These are phyloP conservation scores for Mycena olivaceomarginata DNA, from an alignment of 768 basidiomycete genomes.

Conservation along the genomic window DNA sequence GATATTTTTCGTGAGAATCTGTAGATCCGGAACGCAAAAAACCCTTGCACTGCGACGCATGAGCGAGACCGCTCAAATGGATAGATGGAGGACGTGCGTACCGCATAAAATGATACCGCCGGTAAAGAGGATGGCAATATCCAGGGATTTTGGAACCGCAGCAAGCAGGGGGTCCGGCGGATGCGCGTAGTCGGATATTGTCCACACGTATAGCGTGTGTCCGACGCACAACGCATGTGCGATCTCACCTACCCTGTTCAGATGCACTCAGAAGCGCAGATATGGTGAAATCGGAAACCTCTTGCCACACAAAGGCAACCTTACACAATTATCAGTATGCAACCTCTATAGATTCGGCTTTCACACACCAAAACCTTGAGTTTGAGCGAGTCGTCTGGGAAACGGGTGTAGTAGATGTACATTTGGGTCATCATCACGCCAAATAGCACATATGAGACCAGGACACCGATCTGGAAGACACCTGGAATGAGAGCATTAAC, in stretches of 20 bases:
- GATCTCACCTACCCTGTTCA: background rate
- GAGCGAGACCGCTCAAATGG: constrained; percentile 5
- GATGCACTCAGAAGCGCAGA: background rate
- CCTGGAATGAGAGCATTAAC: no score
- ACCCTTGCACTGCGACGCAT: constrained; percentile 11
- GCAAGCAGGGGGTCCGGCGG: constrained; percentile 15
- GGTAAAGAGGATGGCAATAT: constrained; percentile 1
- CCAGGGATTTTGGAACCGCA: background rate
- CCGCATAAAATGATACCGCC: background rate
- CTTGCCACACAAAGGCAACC: constrained; percentile 15
- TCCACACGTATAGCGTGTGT: background rate
- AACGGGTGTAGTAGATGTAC: no score
- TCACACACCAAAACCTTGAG: constrained; percentile 16
- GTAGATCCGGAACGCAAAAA: background rate
- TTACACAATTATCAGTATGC: constrained; percentile 2
- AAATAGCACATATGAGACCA: no score
- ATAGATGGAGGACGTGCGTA: background rate
- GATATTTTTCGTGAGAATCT: background rate
- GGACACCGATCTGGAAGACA: no score
- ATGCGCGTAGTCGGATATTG: constrained; percentile 6
- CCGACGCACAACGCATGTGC: background rate
- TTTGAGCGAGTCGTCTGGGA: no score
- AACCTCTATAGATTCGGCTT: constrained; percentile 2
- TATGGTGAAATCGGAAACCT: background rate
- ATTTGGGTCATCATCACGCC: no score